Conservation (phyloP, 768 basidiomycete genomes). For the Agaricus blazei region DNA sequence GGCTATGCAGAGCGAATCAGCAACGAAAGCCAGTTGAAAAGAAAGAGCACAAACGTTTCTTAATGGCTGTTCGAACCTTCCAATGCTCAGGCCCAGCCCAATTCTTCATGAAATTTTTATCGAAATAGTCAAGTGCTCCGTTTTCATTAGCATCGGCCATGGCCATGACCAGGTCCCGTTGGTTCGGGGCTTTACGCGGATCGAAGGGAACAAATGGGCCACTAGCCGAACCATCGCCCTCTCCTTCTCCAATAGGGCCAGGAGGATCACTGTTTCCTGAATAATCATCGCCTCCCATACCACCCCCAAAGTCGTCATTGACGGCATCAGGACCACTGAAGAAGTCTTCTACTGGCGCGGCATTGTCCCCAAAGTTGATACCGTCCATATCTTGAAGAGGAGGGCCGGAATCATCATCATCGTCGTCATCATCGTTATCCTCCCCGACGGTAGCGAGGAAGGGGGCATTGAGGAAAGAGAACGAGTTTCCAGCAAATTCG, state of each 20-base stretch:
- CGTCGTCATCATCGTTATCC: slow-evolving; percentile 41
- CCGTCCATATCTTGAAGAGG: slow-evolving; percentile 33
- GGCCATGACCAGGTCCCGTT: slow-evolving; percentile 80
- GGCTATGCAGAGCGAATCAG: slow-evolving; percentile 18
- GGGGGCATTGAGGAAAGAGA: slow-evolving; percentile 56
- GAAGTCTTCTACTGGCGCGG: slow-evolving; percentile 23
- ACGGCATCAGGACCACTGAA: slow-evolving; percentile 40
- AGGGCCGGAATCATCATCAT: slow-evolving; percentile 32
- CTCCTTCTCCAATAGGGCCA: slow-evolving; percentile 35
- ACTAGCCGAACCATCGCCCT: slow-evolving; percentile 31
- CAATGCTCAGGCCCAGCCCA: slow-evolving; percentile 99
- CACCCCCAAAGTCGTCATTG: slow-evolving; percentile 29
- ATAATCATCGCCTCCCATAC: slow-evolving; percentile 34
- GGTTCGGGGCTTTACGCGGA: slow-evolving; percentile 69
- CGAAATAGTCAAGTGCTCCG: slow-evolving; percentile 83
- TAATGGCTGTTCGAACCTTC: slow-evolving; percentile 83
- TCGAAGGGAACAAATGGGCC: slow-evolving; percentile 77
- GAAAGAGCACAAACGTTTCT: slow-evolving; percentile 52
- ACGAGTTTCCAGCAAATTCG: slow-evolving; percentile 69
- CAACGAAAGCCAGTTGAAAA: not conserved
- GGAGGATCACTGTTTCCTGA: slow-evolving; percentile 41
- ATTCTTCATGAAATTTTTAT: slow-evolving; percentile 80
- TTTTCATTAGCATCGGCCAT: slow-evolving; percentile 66
- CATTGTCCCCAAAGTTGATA: slow-evolving; percentile 17
- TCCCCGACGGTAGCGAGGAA: slow-evolving; percentile 51